Base-by-base conservation (phyloP, 352 stramenopile species). In the Phytophthora quininea region DNA sequence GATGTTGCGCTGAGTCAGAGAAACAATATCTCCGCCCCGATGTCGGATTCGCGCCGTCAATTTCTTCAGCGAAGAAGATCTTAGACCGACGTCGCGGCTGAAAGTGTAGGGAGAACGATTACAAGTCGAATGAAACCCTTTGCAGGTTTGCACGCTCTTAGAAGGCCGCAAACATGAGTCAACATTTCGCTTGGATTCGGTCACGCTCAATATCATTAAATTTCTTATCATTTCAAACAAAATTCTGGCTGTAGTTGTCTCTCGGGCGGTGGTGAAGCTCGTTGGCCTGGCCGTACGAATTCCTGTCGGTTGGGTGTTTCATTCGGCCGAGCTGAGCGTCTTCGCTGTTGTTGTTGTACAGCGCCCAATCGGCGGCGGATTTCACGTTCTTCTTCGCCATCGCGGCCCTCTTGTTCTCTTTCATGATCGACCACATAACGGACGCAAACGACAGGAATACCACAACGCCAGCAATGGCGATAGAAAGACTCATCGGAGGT, bases 371-470 rank as follows among this genome's bases (percentile, higher is more conserved):
- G 11, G 62, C 19, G n/a, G 47, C 3, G 15, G 35, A 40, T 40
- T 40, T 40, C 35, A 40, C 37, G 11, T 38, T 57, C 5, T 31
- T 60, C 45, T 58, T 62, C 6, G 19, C 51, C 31, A 49, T 58
- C 46, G 67, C 29, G 0, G 45, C 51, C 3, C 29, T 29, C 11
- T 72, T 62, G 31, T 40, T 47, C n/a, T 72, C 48, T 14, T 53
- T 64, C 35, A 68, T 69, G 24, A 80, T 37, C 5, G 77, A 77
- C 45, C 64, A 69, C 51, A 64, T 72, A 10, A 84, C 73, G 8
- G 73, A 61, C 9, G 78, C 35, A 19, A 79, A 67, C 11, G 63
- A 80, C 35, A 78, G 47, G 38, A 80, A 50, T 12, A 81, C n/a
- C 15, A 73, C 62, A 1, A 80, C n/a, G 14, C 61, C 64, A 1